Evolutionary conservation across 208 protist genomes (phyloP), one percentile per base, ranked within the genome.

Genomic region (Wallacemonas sp.): DNA sequence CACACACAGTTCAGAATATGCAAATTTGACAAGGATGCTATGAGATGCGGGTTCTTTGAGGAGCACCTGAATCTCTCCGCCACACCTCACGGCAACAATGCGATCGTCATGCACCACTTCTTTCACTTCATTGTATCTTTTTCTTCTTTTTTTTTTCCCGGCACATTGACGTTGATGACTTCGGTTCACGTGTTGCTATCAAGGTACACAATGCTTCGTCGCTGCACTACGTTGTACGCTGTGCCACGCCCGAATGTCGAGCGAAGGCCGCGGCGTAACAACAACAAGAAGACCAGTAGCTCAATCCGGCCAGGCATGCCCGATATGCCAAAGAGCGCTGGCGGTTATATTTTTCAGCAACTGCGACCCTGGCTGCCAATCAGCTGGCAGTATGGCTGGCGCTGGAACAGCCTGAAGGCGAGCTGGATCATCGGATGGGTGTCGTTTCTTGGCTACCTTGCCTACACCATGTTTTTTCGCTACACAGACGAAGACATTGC

Each of bases 331-430:
- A 91, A 88, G 66, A 91, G 82, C 39, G 88, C 83, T 1, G 88
- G 85, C n/a, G 88, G 88, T 15, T 91, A 88, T 54, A 34, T 94
- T 2, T 91, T 95, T 44, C 80, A 86, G 56, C 82, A 91, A 64
- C 68, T 95, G 2, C 78, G 89, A 3, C 89, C 84, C 22, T 82
- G 79, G 17, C 76, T 95, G 58, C 89, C 89, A 2, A 70, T 77
- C 31, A 56, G 71, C 2, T 95, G 89, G 89, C 89, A 91, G 77
- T 95, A 95, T 68, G 89, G 86, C 39, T 91, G 86, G 86, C 80
- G 86, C 0, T 95, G 86, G 84, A 89, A 80, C 42, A 56, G 66
- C 28, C 73, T 95, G 21, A 84, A 92, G 59, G 62, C 49, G 0
- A 17, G 75, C 1, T 95, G 89, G 86, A 55, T 93, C 9, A 75